Evolutionary conservation across 2,329 filamentous ascomycete species (phyloP), one percentile per base, ranked within the genome.

Genomic region (Fusarium virguliforme): DNA sequence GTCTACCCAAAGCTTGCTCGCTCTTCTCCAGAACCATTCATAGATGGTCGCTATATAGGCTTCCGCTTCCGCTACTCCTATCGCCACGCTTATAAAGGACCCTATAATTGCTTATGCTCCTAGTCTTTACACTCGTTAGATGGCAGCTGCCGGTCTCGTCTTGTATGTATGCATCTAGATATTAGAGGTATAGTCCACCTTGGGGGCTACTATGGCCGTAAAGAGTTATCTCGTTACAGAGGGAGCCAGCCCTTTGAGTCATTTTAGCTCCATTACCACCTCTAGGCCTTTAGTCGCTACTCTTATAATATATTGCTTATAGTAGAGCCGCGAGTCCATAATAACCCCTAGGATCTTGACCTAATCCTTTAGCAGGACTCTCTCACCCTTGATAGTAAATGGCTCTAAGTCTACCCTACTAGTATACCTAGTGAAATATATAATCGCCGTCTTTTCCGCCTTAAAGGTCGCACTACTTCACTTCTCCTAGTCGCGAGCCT

Each of bases 381-480:
- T 4, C 54, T 62, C 28, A 37, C 60, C 62, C 41, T 62, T 70
- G 30, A 67, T 63, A 24, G 40, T 34, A 26, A 64, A 60, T 6
- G 54, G 57, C 13, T 65, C 57, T 34, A 28, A 30, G 18, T 64
- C 41, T 32, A 43, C 34, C 92, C 88, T 66, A 30, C 65, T 43
- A 3, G 58, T 56, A 8, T 75, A 89, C 87, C 68, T 85, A 57
- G 37, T 57, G 24, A 51, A 51, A 26, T 51, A 10, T 24, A 51
- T 22, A 15, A 51, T 30, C 1, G 46, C 28, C 3, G 46, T 32
- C 46, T 50, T 50, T n/a, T 50, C 46, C 1, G 18, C 24, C 28
- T 51, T 26, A 51, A 51, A 51, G 22, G 46, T 51, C 46, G 46
- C 46, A n/a, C 46, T n/a, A n/a, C 46, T 51, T 24, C 46, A 10